These are phyloP conservation scores for Trichothecium roseum DNA, from an alignment of 2,329 filamentous ascomycete species.

Conservation along the genomic window DNA sequence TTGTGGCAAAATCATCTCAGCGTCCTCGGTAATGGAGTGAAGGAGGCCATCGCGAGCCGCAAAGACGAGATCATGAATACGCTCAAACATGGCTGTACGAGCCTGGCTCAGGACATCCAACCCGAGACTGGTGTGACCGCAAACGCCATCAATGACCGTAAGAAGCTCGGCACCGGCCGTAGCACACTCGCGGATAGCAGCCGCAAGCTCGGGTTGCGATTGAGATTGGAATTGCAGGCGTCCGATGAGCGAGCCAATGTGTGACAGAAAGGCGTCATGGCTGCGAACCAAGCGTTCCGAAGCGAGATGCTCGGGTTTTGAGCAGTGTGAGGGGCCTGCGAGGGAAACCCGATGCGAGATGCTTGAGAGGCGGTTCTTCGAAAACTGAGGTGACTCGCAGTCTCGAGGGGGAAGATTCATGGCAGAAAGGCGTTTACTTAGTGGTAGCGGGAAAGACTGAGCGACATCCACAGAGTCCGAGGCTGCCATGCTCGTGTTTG, in stretches of 20 bases:
- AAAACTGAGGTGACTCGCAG: constrained; percentile 14
- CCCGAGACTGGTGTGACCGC: constrained; percentile 50
- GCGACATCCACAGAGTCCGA: constrained; percentile 17
- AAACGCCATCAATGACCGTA: constrained; percentile 71
- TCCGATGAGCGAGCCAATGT: constrained; percentile 88
- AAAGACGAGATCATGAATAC: constrained; percentile 69
- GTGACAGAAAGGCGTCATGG: constrained; percentile 82
- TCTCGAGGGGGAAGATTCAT: constrained; percentile 21
- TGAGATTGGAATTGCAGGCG: constrained; percentile 84
- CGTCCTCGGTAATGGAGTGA: constrained; percentile 56
- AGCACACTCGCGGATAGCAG: constrained; percentile 75
- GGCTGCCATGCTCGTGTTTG: constrained; percentile 22
- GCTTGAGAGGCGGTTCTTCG: constrained; percentile 34
- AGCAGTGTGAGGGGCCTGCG: constrained; percentile 53
- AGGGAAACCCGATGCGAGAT: constrained; percentile 69
- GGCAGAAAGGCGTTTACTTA: constrained; percentile 37
- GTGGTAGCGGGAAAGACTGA: constrained; percentile 4
- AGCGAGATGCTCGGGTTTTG: constrained; percentile 61
- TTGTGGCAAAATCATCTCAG: constrained; percentile 70
- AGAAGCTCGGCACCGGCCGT: constrained; percentile 72
- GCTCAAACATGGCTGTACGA: constrained; percentile 67
- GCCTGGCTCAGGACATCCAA: constrained; percentile 16
- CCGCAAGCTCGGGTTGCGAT: constrained; percentile 70
- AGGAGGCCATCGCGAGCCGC: constrained; percentile 72
- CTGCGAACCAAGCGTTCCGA: constrained; percentile 71